Evolutionary conservation across 2,329 filamentous ascomycete species (phyloP).

Genomic region (Fusarium subglutinans): DNA sequence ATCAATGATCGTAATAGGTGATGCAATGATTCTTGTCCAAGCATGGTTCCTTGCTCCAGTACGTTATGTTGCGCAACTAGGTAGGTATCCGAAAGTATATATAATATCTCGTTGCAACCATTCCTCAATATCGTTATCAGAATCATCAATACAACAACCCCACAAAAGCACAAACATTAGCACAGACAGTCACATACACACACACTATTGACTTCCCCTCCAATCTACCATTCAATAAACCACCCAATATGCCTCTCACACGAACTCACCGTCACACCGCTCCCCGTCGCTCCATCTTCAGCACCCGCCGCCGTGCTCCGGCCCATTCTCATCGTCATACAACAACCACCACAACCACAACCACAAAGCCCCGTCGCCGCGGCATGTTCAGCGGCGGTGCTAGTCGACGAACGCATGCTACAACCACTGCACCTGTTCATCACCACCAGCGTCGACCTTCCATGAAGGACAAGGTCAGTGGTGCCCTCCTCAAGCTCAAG

Average conservation of each 20-base stretch:
- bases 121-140: neutral
- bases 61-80: neutral
- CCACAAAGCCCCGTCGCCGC: slow-evolving; percentile 52
- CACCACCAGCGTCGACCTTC: slow-evolving; percentile 74
- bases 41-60: neutral
- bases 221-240: neutral
- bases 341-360: slow-evolving; percentile 52
- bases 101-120: slow-evolving; percentile 9
- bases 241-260: slow-evolving; percentile 46
- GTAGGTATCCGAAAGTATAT: slow-evolving; percentile 8
- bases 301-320: slow-evolving; percentile 37
- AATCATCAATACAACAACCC: slow-evolving; percentile 1
- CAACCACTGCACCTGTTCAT: slow-evolving; percentile 51
- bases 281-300: slow-evolving; percentile 43
- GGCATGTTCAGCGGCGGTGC: slow-evolving; percentile 53
- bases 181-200: neutral
- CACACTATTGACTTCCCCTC: neutral
- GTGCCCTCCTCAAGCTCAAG: slow-evolving; percentile 77
- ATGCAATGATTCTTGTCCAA: slow-evolving; percentile 29
- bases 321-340: slow-evolving; percentile 39
- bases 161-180: slow-evolving; percentile 4
- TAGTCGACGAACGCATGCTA: slow-evolving; percentile 50
- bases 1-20: slow-evolving; percentile 32
- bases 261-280: slow-evolving; percentile 38
- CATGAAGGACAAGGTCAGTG: slow-evolving; percentile 80